phyloP scores from a whole-genome alignment of 2,329 filamentous ascomycete genomes.

The Monilinia laxa region DNA sequence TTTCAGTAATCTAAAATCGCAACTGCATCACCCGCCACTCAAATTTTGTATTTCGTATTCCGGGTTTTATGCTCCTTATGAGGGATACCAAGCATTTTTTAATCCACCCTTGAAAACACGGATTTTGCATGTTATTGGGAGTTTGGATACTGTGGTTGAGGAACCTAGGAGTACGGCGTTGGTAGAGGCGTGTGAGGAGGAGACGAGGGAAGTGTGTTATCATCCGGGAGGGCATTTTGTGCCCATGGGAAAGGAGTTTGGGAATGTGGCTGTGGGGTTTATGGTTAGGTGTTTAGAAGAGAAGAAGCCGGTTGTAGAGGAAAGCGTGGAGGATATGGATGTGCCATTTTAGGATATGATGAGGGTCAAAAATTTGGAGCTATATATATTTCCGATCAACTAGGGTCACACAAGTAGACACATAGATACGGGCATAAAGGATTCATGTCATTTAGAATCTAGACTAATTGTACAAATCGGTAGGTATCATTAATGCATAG shows the following conservation, averaged over 20 bases:
- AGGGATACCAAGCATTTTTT: conserved; percentile 67
- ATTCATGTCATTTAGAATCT: conserved; percentile 38
- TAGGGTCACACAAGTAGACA: not conserved
- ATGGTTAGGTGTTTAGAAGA: conserved; percentile 50
- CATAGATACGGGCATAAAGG: conserved; percentile 28
- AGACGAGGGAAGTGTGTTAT: conserved; percentile 56
- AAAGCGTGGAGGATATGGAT: conserved; percentile 66
- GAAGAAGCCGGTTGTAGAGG: conserved; percentile 54
- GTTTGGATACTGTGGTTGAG: conserved; percentile 83
- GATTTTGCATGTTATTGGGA: conserved; percentile 78
- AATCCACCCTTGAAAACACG: conserved; percentile 74
- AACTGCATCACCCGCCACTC: conserved; percentile 50
- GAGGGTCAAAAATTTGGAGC: not conserved
- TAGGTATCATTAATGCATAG: conserved; percentile 28
- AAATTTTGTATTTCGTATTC: conserved; percentile 76
- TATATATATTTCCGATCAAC: not conserved
- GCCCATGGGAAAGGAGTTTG: conserved; percentile 78
- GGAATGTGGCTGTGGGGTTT: conserved; percentile 72
- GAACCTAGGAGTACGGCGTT: conserved; percentile 69
- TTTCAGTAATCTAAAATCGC: conserved; percentile 45
- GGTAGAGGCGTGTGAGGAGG: conserved; percentile 53
- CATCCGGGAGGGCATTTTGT: conserved; percentile 85
- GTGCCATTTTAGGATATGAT: conserved; percentile 53
- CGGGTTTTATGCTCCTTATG: conserved; percentile 67
- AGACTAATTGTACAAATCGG: conserved; percentile 41